Base-by-base conservation (phyloP, 768 basidiomycete genomes). In the Artomyces pyxidatus region DNA sequence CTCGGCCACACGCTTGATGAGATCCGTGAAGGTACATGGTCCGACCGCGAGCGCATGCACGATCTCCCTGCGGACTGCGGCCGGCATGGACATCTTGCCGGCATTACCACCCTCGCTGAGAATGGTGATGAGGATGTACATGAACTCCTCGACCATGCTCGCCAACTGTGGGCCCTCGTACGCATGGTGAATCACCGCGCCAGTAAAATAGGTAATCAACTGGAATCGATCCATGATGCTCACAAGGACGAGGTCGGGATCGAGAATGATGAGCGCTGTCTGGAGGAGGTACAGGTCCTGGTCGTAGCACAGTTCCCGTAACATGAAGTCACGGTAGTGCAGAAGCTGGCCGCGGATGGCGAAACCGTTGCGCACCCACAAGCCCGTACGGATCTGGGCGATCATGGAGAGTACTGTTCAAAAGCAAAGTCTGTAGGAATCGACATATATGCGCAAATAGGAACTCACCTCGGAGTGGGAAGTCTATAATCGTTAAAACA, bases 361-460 rank as follows among this genome's bases (percentile, higher is more conserved):
- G 60, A 93, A 89, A 3, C 96, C 96, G 58, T 99, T 99, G 47
- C 95, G 86, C 7, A 96, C 94, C 96, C 96, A 99, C 4, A 98
- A 74, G 0, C 93, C 93, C 0, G 90, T 87, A 22, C 93, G 81
- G 44, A 97, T 91, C 63, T 98, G 96, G 0, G 94, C 92, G 39
- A 95, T 83, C 83, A 94, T 91, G 1, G 84, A 78, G 23, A 93
- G 71, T 6, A 90, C 91, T 93, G 42, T 28, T 14, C 29, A 37
- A 42, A 28, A 17, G 14, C 43, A 16, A 48, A 5, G n/a, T 26
- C 14, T 26, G 22, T 50, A 19, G 52, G 39, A 46, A 48, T 9
- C 9, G 28, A 6, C n/a, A n/a, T 37, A 16, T 46, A 47, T 27
- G n/a, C 42, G 16, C 25, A 30, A 9, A 17, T 21, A 29, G 23